A percentile compares a stretch with the other conserved stretches of the same genome.
These are phyloP conservation scores for Fusarium succisae DNA, from an alignment of 2,329 filamentous ascomycete genomes.

Conservation along the genomic window DNA sequence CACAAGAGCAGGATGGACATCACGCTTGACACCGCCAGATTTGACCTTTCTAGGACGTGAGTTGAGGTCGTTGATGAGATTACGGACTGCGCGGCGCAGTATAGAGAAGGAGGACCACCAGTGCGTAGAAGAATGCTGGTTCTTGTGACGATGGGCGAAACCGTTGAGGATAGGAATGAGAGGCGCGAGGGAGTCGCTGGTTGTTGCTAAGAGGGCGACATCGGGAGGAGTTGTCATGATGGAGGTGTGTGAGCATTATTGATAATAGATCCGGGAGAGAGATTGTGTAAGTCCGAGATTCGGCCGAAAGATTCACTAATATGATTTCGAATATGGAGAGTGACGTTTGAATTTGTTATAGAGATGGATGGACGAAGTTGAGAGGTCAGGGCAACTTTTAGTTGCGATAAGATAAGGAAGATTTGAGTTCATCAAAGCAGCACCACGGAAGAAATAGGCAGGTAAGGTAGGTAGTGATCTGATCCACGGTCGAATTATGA, in stretches of 20 bases:
- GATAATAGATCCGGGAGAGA: background rate
- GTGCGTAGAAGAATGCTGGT: conserved; percentile 82
- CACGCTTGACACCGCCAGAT: background rate
- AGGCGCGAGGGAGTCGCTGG: conserved; percentile 48
- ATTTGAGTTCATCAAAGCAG: background rate
- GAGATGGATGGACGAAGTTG: background rate
- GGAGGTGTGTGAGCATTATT: conserved; percentile 7
- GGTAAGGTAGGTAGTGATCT: background rate
- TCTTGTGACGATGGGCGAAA: conserved; percentile 85
- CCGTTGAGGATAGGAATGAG: conserved; percentile 70
- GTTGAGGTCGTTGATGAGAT: conserved; percentile 54
- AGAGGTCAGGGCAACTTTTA: conserved; percentile 7
- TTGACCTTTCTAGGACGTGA: conserved; percentile 24
- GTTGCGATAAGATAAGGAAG: conserved; percentile 24
- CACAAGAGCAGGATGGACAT: conserved; percentile 23
- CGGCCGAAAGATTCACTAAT: background rate
- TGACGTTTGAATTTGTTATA: conserved; percentile 11
- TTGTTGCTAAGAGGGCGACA: conserved; percentile 13
- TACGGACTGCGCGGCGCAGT: conserved; percentile 72
- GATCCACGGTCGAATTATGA: background rate
- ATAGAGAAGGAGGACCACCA: conserved; percentile 83
- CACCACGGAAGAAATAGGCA: background rate
- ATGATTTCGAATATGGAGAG: conserved; percentile 3
- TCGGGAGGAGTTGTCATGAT: conserved; percentile 18
- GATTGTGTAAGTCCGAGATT: conserved; percentile 13